Conservation (phyloP, 495 filamentous ascomycete species). For the Pseudevernia furfuracea region DNA sequence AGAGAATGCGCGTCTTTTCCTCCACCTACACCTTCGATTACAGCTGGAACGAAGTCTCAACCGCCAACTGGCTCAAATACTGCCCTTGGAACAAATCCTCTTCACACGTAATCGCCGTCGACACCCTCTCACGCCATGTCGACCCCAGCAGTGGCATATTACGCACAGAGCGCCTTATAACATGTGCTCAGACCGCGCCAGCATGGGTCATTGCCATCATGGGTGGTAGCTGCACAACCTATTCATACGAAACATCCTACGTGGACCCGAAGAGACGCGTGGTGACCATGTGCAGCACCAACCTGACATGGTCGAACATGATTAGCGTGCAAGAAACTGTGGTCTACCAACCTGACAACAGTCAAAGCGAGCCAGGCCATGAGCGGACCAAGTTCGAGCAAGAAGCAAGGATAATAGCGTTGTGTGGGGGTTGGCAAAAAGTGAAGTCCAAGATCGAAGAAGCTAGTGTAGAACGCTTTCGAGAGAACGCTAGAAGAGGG, state of each 20-base stretch:
- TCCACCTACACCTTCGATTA: slow-evolving; percentile 86
- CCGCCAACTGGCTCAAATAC: slow-evolving; percentile 98
- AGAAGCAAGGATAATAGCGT: slow-evolving; percentile 82
- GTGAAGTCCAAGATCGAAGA: slow-evolving; percentile 92
- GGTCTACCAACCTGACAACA: slow-evolving; percentile 56
- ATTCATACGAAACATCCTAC: slow-evolving; percentile 91
- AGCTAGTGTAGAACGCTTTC: slow-evolving; percentile 76
- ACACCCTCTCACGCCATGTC: slow-evolving; percentile 76
- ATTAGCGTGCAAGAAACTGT: slow-evolving; percentile 86
- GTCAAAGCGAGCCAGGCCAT: slow-evolving; percentile 39
- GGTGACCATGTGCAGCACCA: slow-evolving; percentile 89
- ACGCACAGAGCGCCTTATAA: slow-evolving; percentile 93
- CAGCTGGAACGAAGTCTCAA: slow-evolving; percentile 97
- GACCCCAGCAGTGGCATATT: slow-evolving; percentile 80
- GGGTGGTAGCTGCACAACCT: slow-evolving; percentile 62
- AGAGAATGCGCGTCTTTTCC: slow-evolving; percentile 86
- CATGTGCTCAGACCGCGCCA: slow-evolving; percentile 81
- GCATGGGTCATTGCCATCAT: slow-evolving; percentile 77
- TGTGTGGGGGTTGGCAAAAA: slow-evolving; percentile 93
- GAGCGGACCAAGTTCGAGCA: slow-evolving; percentile 74
- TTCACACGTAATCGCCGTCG: slow-evolving; percentile 87
- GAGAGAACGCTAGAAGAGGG: slow-evolving; percentile 71
- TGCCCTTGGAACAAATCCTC: slow-evolving; percentile 96
- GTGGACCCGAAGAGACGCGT: slow-evolving; percentile 84
- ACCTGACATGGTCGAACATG: slow-evolving; percentile 83